A percentile compares a stretch with the other conserved stretches of the same genome.
Evolutionary conservation across 768 basidiomycete genomes (phyloP).

Genomic region (Daedaleopsis sinensis): DNA sequence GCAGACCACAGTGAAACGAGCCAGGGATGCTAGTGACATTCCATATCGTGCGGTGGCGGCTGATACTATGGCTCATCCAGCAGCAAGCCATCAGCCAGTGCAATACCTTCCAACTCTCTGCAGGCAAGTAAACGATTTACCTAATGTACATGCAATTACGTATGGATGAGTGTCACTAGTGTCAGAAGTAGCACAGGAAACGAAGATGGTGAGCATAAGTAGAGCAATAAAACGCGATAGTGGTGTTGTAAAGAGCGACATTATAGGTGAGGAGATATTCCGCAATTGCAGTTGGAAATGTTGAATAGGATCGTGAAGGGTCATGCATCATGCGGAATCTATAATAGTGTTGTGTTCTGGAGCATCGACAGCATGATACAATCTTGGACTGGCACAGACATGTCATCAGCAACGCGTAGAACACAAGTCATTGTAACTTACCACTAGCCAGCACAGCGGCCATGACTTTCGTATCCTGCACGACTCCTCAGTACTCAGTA

Average conservation of each 20-base stretch:
- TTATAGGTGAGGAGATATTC: neutral
- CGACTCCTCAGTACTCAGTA: neutral
- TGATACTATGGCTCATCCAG: no score
- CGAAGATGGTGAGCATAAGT: conserved; percentile 7
- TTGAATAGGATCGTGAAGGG: neutral
- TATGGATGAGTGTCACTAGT: no score
- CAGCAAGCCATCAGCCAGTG: no score
- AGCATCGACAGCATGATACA: conserved; percentile 28
- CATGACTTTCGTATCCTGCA: conserved; percentile 46
- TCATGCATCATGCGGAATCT: neutral
- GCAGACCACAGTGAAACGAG: no score
- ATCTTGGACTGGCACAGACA: conserved; percentile 29
- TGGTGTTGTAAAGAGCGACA: neutral
- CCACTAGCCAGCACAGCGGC: conserved; percentile 49
- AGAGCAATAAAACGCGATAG: conserved; percentile 15
- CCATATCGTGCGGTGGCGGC: no score
- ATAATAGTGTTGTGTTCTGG: conserved; percentile 15
- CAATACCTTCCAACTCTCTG: no score
- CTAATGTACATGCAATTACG: neutral
- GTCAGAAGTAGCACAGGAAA: neutral
- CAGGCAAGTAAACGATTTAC: no score
- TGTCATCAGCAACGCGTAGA: neutral
- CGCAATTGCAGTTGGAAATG: no score
- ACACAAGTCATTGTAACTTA: conserved; percentile 30
- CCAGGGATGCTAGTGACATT: no score